Evolutionary conservation across 495 filamentous ascomycete genomes (phyloP).

Genomic region (Aspergillus baeticus): DNA sequence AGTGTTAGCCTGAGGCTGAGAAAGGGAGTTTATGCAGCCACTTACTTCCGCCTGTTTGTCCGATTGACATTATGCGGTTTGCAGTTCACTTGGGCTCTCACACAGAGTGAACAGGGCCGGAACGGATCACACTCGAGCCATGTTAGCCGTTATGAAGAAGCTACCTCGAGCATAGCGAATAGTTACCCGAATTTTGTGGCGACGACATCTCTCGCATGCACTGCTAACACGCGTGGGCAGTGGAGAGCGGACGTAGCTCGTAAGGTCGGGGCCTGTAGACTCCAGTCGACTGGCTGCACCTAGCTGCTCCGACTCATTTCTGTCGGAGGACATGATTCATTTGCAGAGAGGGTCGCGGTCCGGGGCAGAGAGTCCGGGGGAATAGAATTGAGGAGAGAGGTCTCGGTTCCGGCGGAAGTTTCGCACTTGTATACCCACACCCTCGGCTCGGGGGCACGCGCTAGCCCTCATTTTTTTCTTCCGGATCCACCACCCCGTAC

Average conservation of each 20-base stretch:
- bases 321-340: too few relatives aligned
- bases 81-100: conserved; percentile 26
- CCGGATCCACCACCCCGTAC: too few relatives aligned
- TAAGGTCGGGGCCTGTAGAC: too few relatives aligned
- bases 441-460: too few relatives aligned
- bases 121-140: conserved; percentile 26
- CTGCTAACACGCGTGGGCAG: conserved; percentile 29
- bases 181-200: conserved; percentile 27
- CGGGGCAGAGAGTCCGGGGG: too few relatives aligned
- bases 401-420: too few relatives aligned
- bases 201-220: conserved; percentile 31
- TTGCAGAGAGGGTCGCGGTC: too few relatives aligned
- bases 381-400: too few relatives aligned
- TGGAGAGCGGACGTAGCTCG: neutral
- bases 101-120: conserved; percentile 31
- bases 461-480: too few relatives aligned
- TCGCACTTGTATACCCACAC: too few relatives aligned
- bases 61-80: conserved; percentile 5
- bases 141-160: neutral
- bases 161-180: neutral
- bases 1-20: neutral
- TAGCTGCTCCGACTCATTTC: too few relatives aligned
- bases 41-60: neutral
- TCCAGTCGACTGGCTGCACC: too few relatives aligned
- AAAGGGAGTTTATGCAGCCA: neutral